Percentiles rank a stretch among this genome's conserved stretches.
phyloP scores from a whole-genome alignment of 2,329 filamentous ascomycete genomes.

The Karstenula rhodostoma region DNA sequence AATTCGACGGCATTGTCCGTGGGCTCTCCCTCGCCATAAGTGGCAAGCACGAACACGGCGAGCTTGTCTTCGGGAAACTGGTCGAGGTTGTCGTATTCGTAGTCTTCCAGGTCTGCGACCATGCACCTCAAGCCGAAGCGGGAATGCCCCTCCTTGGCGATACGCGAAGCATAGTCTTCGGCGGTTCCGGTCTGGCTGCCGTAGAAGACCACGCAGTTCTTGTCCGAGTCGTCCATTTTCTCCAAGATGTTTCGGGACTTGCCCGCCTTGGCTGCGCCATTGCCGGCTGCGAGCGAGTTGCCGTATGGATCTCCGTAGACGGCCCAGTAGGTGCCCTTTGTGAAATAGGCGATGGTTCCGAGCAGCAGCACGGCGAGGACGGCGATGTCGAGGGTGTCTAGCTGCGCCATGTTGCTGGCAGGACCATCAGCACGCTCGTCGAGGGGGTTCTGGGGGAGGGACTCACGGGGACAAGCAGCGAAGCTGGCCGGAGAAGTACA shows the following conservation, averaged over 20 bases:
- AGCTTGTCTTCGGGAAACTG: constrained; percentile 88
- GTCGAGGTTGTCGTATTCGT: constrained; percentile 95
- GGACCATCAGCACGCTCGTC: constrained; percentile 17
- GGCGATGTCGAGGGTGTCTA: constrained; percentile 93
- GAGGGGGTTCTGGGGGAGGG: constrained; percentile 20
- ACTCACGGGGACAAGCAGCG: constrained; percentile 32
- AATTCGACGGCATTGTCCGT: constrained; percentile 99
- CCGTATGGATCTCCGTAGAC: constrained; percentile 89
- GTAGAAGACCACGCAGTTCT: constrained; percentile 99
- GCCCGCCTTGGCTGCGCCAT: constrained; percentile 73
- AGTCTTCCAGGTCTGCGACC: constrained; percentile 97
- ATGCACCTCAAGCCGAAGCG: constrained; percentile 97
- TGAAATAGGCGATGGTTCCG: constrained; percentile 94
- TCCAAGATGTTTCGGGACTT: constrained; percentile 92
- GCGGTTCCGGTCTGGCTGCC: constrained; percentile 98
- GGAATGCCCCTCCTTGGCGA: constrained; percentile 97
- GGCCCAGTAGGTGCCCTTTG: constrained; percentile 94
- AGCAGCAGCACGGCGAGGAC: constrained; percentile 86
- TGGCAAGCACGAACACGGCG: constrained; percentile 93
- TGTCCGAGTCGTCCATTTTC: constrained; percentile 93
- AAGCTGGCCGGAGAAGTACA: constrained; percentile 34
- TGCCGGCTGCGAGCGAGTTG: constrained; percentile 72
- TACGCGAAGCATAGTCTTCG: constrained; percentile 94
- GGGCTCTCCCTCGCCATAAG: constrained; percentile 97
- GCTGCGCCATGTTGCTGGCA: constrained; percentile 78